A percentile compares a stretch with the other conserved stretches of the same genome.
Conservation (phyloP, 2,329 filamentous ascomycete genomes). For the Neonectria sp. region DNA sequence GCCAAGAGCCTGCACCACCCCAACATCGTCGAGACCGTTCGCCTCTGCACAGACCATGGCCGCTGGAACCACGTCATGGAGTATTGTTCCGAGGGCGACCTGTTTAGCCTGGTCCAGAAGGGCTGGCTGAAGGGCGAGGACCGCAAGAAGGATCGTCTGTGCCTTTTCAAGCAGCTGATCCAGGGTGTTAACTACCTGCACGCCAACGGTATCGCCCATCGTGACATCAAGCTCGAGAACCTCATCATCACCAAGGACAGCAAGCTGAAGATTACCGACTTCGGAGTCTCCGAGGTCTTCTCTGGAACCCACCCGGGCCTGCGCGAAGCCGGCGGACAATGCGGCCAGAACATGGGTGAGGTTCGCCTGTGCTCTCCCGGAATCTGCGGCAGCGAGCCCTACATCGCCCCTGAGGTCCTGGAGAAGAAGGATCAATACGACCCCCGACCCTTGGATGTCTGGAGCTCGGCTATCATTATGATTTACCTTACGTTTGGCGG, state of each 20-base stretch:
- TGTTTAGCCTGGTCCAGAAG: conserved; percentile 82
- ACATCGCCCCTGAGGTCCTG: conserved; percentile 89
- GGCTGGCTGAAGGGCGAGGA: conserved; percentile 77
- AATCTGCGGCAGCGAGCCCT: conserved; percentile 88
- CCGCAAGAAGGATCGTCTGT: conserved; percentile 79
- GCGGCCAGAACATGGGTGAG: conserved; percentile 80
- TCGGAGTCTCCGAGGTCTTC: conserved; percentile 91
- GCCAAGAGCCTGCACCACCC: conserved; percentile 88
- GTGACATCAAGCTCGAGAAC: conserved; percentile 93
- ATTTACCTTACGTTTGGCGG: conserved; percentile 81
- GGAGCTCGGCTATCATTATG: conserved; percentile 89
- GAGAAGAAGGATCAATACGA: conserved; percentile 77
- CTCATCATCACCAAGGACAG: conserved; percentile 84
- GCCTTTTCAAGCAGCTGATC: conserved; percentile 91
- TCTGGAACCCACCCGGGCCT: conserved; percentile 85
- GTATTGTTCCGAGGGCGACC: conserved; percentile 86
- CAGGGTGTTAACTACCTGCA: conserved; percentile 89
- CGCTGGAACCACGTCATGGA: conserved; percentile 96
- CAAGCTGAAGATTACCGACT: conserved; percentile 92
- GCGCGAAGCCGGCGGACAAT: conserved; percentile 79
- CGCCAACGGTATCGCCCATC: conserved; percentile 87
- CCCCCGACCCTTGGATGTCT: conserved; percentile 85
- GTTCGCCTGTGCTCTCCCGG: conserved; percentile 82
- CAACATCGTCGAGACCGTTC: conserved; percentile 87
- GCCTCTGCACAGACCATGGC: conserved; percentile 80